These are phyloP conservation scores for Staphylotrichum tortipilum DNA, from an alignment of 495 filamentous ascomycete species.

Conservation along the genomic window DNA sequence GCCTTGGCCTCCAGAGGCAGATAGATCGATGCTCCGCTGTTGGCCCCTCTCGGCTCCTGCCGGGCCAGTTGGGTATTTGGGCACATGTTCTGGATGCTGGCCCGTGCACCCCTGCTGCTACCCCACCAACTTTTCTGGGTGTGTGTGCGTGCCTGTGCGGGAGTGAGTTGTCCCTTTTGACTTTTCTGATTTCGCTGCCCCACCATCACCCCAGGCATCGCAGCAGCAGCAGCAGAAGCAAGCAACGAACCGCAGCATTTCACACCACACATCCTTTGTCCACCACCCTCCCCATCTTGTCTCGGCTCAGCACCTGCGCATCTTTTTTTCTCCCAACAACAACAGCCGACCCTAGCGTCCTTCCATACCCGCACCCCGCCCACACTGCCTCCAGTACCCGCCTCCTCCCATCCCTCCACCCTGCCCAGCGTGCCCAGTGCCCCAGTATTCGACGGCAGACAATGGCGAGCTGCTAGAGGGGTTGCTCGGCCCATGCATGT, in stretches of 20 bases:
- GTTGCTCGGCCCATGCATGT: constrained; percentile 19
- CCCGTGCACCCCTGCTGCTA: constrained; percentile 3
- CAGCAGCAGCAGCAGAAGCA: constrained; percentile 8
- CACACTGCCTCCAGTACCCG: not conserved
- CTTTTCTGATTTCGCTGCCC: constrained; percentile 8
- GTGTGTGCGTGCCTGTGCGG: not conserved
- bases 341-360: not conserved
- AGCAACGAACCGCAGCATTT: too few relatives aligned
- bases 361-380: not conserved
- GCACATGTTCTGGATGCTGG: not conserved
- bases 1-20: too few relatives aligned
- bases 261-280: constrained; percentile 6
- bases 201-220: constrained; percentile 5
- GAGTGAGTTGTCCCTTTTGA: constrained; percentile 6
- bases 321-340: too few relatives aligned
- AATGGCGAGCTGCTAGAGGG: constrained; percentile 15
- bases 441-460: not conserved
- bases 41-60: not conserved
- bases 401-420: not conserved
- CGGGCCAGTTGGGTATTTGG: not conserved
- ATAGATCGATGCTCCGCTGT: not conserved
- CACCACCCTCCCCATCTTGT: too few relatives aligned
- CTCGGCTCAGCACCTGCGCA: too few relatives aligned
- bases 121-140: constrained; percentile 9
- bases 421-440: not conserved